Conservation (phyloP, 306 rosid genomes). For the Crotalaria pallida region DNA sequence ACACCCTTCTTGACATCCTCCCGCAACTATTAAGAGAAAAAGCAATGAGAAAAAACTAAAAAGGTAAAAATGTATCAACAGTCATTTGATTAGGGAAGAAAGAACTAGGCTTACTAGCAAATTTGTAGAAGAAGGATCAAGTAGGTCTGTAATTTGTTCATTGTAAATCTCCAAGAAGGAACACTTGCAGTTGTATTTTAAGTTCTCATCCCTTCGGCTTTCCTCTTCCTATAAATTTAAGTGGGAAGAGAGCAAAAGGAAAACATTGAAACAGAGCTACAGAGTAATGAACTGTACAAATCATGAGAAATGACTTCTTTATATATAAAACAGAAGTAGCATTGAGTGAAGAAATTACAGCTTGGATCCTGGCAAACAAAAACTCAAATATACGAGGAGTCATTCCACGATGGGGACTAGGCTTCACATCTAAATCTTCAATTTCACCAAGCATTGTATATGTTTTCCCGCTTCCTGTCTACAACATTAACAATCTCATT, state of each 20-base stretch:
- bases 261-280: conserved; percentile 18
- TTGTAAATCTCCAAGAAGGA: conserved; percentile 96
- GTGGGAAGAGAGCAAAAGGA: neutral
- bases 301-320: neutral
- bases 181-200: conserved; percentile 91
- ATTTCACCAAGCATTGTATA: conserved; percentile 97
- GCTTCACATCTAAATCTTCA: conserved; percentile 82
- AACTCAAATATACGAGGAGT: conserved; percentile 94
- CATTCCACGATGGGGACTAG: conserved; percentile 90
- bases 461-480: conserved; percentile 99
- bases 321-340: conserved; percentile 9
- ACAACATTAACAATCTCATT: conserved; percentile 31
- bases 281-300: neutral
- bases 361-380: conserved; percentile 95
- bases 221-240: conserved; percentile 81
- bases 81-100: conserved; percentile 17
- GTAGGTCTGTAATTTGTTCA: conserved; percentile 90
- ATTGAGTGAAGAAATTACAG: conserved; percentile 45
- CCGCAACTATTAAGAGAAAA: conserved; percentile 54
- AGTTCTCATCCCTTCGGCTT: conserved; percentile 77
- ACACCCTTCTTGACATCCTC: conserved; percentile 93
- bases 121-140: conserved; percentile 84
- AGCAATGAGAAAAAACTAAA: conserved; percentile 4
- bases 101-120: conserved; percentile 64
- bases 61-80: neutral